Evolutionary conservation across 768 basidiomycete species (phyloP).

Genomic region (Agaricus subrufescens): DNA sequence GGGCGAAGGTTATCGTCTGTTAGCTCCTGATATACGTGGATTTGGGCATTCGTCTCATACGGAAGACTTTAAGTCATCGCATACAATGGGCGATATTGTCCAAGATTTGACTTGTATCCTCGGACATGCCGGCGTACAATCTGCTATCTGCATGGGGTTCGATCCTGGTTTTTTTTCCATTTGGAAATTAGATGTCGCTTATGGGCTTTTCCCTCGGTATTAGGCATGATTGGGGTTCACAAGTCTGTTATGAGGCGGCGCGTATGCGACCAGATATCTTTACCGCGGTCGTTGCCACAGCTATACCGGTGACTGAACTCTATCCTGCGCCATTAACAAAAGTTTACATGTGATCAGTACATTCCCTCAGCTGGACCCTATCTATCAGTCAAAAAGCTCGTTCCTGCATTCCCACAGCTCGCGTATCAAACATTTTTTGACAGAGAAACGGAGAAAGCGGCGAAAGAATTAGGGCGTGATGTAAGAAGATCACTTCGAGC

Average conservation of each 20-base stretch:
- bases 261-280: conserved; percentile 65
- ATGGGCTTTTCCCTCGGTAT: not conserved
- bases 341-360: conserved; percentile 37
- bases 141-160: conserved; percentile 63
- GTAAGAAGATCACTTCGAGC: conserved; percentile 53
- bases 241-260: conserved; percentile 64
- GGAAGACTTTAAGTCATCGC: conserved; percentile 54
- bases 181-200: not conserved
- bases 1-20: conserved; percentile 56
- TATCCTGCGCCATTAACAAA: not conserved
- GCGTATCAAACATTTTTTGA: conserved; percentile 66
- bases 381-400: conserved; percentile 37
- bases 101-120: conserved; percentile 63
- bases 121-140: conserved; percentile 39
- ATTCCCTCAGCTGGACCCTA: conserved; percentile 48
- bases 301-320: conserved; percentile 49
- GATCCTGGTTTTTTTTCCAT: conserved; percentile 9
- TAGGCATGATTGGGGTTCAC: conserved; percentile 73
- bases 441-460: conserved; percentile 38
- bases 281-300: conserved; percentile 49
- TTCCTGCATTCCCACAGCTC: conserved; percentile 42
- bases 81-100: conserved; percentile 55
- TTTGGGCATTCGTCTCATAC: conserved; percentile 68
- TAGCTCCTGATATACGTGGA: conserved; percentile 63
- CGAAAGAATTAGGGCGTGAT: conserved; percentile 50